Base-by-base conservation (phyloP, 306 rosid species). In the Fragaria nilgerrensis region DNA sequence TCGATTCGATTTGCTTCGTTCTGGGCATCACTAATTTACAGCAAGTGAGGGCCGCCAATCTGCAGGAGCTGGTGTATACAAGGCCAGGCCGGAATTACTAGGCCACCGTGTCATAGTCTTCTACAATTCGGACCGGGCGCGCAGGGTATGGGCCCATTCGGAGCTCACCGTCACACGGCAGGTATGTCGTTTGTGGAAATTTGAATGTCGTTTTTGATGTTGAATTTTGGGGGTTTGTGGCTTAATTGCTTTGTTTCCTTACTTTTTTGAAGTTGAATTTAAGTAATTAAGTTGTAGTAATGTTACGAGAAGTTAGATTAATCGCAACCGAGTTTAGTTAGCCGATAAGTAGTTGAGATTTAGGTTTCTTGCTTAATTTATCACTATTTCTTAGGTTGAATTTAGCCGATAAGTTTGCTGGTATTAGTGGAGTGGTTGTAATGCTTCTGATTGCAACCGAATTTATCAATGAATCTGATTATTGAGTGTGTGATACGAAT, bases 11-110 rank as follows among this genome's bases (percentile, higher is more conserved):
- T 79, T 95, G 97, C 85, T 92, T 95, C 78, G 97, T 95, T 1
- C 81, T 92, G 9, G 98, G 98, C 5, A 95, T 95, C 64, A 95
- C 96, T 20, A 95, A 95, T 53, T 80, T 95, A 88, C 97, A 88
- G 86, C 97, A 95, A 81, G 97, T 95, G 79, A 84, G 98, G 47
- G 97, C 96, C 75, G 84, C 98, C 22, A 95, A 92, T 80, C 97
- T 95, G 52, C 97, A 95, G 81, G 98, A 95, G 64, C 97, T 92
- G 19, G 98, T 95, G 7, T 95, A 95, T 79, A 92, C 98, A 95
- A 80, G 97, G 98, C 17, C 97, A 95, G 79, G 97, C 98, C 0
- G 98, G 97, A 2, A 95, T 95, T 61, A 92, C 98, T 20, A 95
- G 79, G 98, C 98, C 19, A 95, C 98, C 0, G 97, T 95, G 72